Evolutionary conservation across 2,329 filamentous ascomycete genomes (phyloP), one percentile per base, ranked within the genome.

Genomic region (Ophiostoma sp.): DNA sequence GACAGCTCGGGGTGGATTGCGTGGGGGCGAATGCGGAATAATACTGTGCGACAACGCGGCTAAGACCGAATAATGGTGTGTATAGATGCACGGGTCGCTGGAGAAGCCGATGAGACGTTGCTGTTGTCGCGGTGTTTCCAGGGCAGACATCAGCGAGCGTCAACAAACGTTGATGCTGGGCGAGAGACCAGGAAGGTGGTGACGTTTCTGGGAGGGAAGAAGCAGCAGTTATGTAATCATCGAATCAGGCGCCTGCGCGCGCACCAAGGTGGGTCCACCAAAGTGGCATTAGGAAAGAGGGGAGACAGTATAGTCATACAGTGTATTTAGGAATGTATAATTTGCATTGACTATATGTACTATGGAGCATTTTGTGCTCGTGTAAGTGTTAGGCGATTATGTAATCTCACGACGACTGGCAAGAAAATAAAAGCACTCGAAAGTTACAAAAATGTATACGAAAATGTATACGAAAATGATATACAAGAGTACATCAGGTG

Each of bases 141-240:
- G 12, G 27, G 55, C 27, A 36, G 9, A 60, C 27, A 60, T 5
- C 27, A 38, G 3, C 27, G 14, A 60, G 14, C 27, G 27, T 12
- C 12, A 38, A n/a, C 27, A 60, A 38, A 38, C 11, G 27, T 60
- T 27, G 55, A 60, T 60, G 55, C 27, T 55, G 49, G 12, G 49
- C 49, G 49, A 55, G n/a, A 11, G n/a, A 55, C 49, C 18, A 18
- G 55, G 55, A 36, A 60, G 55, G 55, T 60, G 55, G 55, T 60
- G 55, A 60, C 55, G 55, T 60, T 60, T 60, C 12, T 38, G 11
- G 14, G 55, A 5, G 49, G 45, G 12, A 38, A 60, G 55, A 27
- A 38, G 52, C 52, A 58, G 52, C 36, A 18, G 49, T 52, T 52
- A 27, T 52, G 49, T 52, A 58, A 60, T 38, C 27, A 27, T 60